A percentile compares a stretch with the other conserved stretches of the same genome.
These are phyloP conservation scores for Trichoderma cornu-damae DNA, from an alignment of 2,329 filamentous ascomycete species.

Conservation along the genomic window DNA sequence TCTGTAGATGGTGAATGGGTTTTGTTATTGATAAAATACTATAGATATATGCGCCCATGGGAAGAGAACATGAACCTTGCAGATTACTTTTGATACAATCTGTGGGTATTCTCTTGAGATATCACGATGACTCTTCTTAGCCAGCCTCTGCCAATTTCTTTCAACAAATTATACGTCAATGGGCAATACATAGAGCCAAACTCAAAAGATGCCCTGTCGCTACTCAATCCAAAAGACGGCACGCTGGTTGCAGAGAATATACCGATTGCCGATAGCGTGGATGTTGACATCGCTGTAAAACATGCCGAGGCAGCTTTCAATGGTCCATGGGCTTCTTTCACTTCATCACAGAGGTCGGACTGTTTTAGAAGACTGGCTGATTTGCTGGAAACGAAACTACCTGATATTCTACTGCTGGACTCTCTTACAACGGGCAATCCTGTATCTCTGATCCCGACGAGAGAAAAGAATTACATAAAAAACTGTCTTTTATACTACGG, in stretches of 20 bases:
- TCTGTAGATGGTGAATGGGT: not conserved
- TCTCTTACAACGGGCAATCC: slow-evolving; percentile 3
- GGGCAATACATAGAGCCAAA: not conserved
- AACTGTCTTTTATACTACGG: slow-evolving; percentile 5
- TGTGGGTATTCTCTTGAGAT: not conserved
- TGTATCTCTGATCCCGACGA: not conserved
- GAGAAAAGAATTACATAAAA: slow-evolving; percentile 8
- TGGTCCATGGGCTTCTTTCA: not conserved
- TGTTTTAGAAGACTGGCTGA: not conserved
- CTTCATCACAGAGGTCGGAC: not conserved
- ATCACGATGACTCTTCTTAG: not conserved
- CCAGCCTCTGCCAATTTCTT: not conserved
- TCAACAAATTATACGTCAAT: not conserved
- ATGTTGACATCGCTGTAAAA: not conserved
- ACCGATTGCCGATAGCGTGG: not conserved
- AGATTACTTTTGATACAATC: not conserved
- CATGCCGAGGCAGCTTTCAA: slow-evolving; percentile 1
- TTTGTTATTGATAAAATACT: not conserved
- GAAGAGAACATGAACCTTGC: not conserved
- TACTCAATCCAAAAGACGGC: not conserved
- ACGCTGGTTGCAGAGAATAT: slow-evolving; percentile 3
- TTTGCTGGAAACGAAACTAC: slow-evolving; percentile 2
- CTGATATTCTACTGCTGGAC: not conserved
- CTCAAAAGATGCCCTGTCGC: not conserved
- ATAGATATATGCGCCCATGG: not conserved